Conservation (phyloP, 345 rosid species). For the Gossypium anomalum region DNA sequence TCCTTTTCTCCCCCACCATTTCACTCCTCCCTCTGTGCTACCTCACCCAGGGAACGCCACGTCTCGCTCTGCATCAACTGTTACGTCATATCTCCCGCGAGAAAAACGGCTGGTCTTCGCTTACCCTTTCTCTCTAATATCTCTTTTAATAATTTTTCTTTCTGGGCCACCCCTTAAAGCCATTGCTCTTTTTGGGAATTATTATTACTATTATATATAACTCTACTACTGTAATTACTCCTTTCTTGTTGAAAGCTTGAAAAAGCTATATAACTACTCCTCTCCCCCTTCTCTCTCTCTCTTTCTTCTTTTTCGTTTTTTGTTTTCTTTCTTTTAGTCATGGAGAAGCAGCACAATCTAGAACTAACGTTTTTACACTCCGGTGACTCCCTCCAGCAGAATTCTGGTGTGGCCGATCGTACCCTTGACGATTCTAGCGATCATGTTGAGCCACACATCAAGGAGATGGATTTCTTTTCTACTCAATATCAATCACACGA, state of each 20-base stretch:
- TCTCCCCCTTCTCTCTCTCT: constrained; percentile 7
- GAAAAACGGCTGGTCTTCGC: constrained; percentile 46
- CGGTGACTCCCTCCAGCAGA: constrained; percentile 38
- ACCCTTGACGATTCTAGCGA: constrained; percentile 14
- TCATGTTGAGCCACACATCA: constrained; percentile 34
- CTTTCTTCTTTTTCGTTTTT: background rate
- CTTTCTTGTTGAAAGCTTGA: constrained; percentile 17
- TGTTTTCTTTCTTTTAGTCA: constrained; percentile 19
- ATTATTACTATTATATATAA: background rate
- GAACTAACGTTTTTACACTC: constrained; percentile 57
- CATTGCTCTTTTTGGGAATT: background rate
- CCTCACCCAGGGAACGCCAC: constrained; percentile 1
- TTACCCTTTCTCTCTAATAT: constrained; percentile 11
- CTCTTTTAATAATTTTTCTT: background rate
- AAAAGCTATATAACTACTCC: constrained; percentile 31
- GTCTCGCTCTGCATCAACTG: background rate
- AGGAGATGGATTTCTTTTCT: constrained; percentile 84
- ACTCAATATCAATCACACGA: constrained; percentile 28
- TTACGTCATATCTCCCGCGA: constrained; percentile 15
- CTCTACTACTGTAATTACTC: background rate
- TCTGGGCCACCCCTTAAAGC: constrained; percentile 21
- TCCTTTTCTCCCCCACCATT: constrained; percentile 9
- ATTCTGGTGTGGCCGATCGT: constrained; percentile 21
- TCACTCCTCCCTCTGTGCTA: constrained; percentile 11
- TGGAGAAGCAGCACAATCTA: constrained; percentile 58